phyloP scores from a whole-genome alignment of 2,329 filamentous ascomycete genomes.

The Fusarium circinatum region DNA sequence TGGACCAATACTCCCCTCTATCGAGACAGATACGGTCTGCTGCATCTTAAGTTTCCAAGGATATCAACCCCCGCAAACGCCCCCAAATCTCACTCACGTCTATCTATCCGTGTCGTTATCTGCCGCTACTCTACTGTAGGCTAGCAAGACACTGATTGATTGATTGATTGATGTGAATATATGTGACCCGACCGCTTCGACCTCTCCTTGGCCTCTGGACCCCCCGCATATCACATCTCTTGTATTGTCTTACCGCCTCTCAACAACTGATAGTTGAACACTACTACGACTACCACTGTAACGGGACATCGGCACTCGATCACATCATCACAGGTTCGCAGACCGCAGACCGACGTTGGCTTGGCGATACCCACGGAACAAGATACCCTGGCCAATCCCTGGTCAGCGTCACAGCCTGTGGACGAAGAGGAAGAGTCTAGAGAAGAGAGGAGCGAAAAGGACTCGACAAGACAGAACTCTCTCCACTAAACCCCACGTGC shows the following conservation, averaged over 20 bases:
- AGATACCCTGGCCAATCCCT: conserved; percentile 32
- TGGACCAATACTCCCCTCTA: conserved; percentile 5
- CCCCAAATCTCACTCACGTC: conserved; percentile 31
- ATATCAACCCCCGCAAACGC: conserved; percentile 28
- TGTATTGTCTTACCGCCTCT: conserved; percentile 15
- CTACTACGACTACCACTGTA: conserved; percentile 1
- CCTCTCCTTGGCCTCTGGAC: neutral
- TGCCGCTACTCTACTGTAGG: conserved; percentile 8
- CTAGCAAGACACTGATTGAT: neutral
- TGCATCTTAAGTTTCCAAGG: conserved; percentile 31
- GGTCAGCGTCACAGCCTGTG: conserved; percentile 9
- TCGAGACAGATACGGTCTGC: conserved; percentile 25
- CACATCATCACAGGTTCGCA: conserved; percentile 14
- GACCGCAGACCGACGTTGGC: conserved; percentile 23
- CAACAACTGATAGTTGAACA: neutral
- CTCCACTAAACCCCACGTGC: conserved; percentile 44
- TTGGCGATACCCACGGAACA: conserved; percentile 21
- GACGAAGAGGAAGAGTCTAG: conserved; percentile 13
- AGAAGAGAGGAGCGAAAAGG: conserved; percentile 6
- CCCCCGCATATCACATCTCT: conserved; percentile 11
- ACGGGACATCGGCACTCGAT: conserved; percentile 3
- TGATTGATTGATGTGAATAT: neutral
- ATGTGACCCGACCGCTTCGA: conserved; percentile 3
- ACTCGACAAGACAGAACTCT: conserved; percentile 19
- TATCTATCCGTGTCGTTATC: conserved; percentile 17